These are phyloP conservation scores for Penicillium pulvis DNA, from an alignment of 495 filamentous ascomycete genomes.

Conservation along the genomic window DNA sequence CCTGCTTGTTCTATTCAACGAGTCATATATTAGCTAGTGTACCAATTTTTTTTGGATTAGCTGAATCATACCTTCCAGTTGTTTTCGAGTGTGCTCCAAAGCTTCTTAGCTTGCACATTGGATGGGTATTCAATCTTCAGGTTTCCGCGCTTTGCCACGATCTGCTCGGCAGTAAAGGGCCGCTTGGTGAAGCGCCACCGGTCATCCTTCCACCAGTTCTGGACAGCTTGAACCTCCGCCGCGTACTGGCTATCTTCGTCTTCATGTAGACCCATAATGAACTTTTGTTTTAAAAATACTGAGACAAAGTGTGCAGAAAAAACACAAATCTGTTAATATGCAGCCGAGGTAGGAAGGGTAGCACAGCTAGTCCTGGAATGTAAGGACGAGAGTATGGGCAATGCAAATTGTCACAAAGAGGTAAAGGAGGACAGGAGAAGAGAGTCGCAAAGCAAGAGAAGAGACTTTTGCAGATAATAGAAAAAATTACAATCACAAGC, in stretches of 20 bases:
- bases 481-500: constrained; percentile 39
- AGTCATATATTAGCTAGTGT: constrained; percentile 7
- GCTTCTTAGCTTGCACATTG: constrained; percentile 86
- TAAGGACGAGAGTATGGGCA: constrained; percentile 14
- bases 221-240: constrained; percentile 80
- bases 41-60: neutral
- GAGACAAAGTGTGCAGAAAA: neutral
- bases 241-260: constrained; percentile 78
- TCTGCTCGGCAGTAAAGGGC: constrained; percentile 94
- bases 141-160: constrained; percentile 90
- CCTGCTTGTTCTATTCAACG: constrained; percentile 66
- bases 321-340: constrained; percentile 7
- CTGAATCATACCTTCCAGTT: constrained; percentile 69
- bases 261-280: constrained; percentile 57
- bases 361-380: constrained; percentile 6
- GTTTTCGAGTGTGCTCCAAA: constrained; percentile 85
- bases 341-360: constrained; percentile 18
- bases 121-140: constrained; percentile 91
- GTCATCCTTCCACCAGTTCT: constrained; percentile 91
- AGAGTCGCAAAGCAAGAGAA: constrained; percentile 13
- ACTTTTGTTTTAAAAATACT: constrained; percentile 16
- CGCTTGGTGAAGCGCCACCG: constrained; percentile 92
- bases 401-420: constrained; percentile 12
- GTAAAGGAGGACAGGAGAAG: constrained; percentile 11
- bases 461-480: constrained; percentile 12